These are phyloP conservation scores for Margaritispora aquatica DNA, from an alignment of 495 filamentous ascomycete genomes.

Conservation along the genomic window DNA sequence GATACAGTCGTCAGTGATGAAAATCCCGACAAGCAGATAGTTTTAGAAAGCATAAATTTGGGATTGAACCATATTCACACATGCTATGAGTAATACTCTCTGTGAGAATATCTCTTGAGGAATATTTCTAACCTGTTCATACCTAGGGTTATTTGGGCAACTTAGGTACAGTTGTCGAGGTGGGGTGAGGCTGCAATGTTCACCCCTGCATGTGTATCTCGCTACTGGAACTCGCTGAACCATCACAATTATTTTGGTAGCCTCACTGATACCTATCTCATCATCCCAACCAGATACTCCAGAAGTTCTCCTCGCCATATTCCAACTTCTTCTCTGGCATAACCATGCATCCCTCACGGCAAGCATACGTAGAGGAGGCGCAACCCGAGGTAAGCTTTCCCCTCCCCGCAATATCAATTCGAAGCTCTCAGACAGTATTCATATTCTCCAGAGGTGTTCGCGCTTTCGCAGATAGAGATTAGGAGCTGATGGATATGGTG, in stretches of 20 bases:
- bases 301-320: too few species aligned
- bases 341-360: conserved; percentile 78
- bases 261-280: not conserved
- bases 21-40: too few species aligned
- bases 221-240: not conserved
- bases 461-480: conserved; percentile 7
- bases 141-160: too few species aligned
- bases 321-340: too few species aligned
- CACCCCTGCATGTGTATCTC: too few species aligned
- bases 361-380: conserved; percentile 93
- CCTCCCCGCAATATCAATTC: conserved; percentile 10
- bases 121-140: too few species aligned
- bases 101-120: too few species aligned
- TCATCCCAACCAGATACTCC: not conserved
- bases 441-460: conserved; percentile 24
- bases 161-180: too few species aligned
- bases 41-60: too few species aligned
- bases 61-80: too few species aligned
- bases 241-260: not conserved
- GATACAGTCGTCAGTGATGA: too few species aligned
- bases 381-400: conserved; percentile 55
- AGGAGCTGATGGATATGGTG: conserved; percentile 26
- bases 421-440: conserved; percentile 25
- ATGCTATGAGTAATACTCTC: too few species aligned
- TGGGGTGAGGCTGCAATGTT: not conserved